These are phyloP conservation scores for Erythrophleum ivorense DNA, from an alignment of 331 rosid species.

Conservation along the genomic window DNA sequence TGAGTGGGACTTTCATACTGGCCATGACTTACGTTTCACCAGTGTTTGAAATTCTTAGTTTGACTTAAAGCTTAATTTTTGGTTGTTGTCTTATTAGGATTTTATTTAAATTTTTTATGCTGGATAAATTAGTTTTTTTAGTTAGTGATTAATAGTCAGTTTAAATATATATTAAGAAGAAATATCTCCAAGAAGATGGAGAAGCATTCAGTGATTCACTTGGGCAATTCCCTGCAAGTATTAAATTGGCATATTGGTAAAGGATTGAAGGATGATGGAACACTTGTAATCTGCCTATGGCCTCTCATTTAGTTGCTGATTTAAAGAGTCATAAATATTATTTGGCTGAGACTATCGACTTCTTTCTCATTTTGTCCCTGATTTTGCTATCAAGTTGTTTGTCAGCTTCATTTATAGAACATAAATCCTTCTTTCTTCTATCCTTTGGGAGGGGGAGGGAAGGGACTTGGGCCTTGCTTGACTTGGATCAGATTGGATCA, in stretches of 20 bases:
- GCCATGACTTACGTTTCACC: background rate
- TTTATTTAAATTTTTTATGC: background rate
- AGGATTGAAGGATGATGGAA: background rate
- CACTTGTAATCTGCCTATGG: background rate
- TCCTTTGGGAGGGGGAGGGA: background rate
- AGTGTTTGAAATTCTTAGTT: background rate
- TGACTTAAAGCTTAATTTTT: background rate
- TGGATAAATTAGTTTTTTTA: background rate
- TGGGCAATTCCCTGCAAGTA: background rate
- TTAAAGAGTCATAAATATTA: background rate
- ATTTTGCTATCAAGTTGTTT: background rate
- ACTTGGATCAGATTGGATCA: conserved; percentile 1
- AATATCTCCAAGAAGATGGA: background rate
- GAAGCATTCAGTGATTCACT: conserved; percentile 1
- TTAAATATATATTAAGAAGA: background rate
- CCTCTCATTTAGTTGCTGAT: conserved; percentile 6
- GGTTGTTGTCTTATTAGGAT: background rate
- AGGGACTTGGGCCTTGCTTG: background rate
- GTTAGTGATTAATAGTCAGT: background rate
- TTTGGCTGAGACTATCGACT: background rate
- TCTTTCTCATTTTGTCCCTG: conserved; percentile 20
- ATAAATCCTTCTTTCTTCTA: background rate
- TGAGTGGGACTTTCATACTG: background rate
- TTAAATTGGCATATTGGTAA: background rate
- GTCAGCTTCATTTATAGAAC: background rate